Evolutionary conservation across 495 filamentous ascomycete species (phyloP).

Genomic region (Penicillium paxilli): DNA sequence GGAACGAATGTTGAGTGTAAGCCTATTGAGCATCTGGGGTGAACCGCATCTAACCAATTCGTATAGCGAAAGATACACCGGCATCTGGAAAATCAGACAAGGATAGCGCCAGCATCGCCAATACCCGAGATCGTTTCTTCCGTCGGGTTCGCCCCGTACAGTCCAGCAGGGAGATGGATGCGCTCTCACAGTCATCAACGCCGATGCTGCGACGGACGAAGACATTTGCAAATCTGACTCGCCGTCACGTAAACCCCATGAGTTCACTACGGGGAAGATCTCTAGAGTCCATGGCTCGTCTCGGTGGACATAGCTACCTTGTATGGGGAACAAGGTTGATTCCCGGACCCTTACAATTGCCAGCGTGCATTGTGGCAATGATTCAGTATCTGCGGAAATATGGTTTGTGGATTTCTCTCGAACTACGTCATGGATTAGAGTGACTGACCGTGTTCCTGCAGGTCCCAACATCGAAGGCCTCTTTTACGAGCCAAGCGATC

Average conservation of each 20-base stretch:
- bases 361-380: conserved; percentile 74
- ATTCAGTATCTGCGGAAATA: conserved; percentile 64
- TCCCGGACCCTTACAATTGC: conserved; percentile 62
- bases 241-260: conserved; percentile 39
- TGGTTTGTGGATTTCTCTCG: conserved; percentile 51
- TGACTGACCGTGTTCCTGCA: conserved; percentile 18
- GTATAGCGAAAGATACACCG: neutral
- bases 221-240: conserved; percentile 34
- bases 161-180: conserved; percentile 30
- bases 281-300: conserved; percentile 64
- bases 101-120: neutral
- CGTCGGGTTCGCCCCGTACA: conserved; percentile 35
- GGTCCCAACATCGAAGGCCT: conserved; percentile 18
- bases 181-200: conserved; percentile 44
- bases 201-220: conserved; percentile 50
- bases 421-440: conserved; percentile 8
- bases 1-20: conserved; percentile 4
- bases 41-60: neutral
- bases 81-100: neutral
- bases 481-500: conserved; percentile 35
- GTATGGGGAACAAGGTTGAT: conserved; percentile 66
- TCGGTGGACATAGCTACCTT: conserved; percentile 71
- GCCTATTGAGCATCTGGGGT: neutral
- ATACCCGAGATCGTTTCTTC: conserved; percentile 21
- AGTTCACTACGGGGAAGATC: conserved; percentile 61